These are phyloP conservation scores for Jatropha curcas DNA, from an alignment of 345 rosid genomes.

Conservation along the genomic window DNA sequence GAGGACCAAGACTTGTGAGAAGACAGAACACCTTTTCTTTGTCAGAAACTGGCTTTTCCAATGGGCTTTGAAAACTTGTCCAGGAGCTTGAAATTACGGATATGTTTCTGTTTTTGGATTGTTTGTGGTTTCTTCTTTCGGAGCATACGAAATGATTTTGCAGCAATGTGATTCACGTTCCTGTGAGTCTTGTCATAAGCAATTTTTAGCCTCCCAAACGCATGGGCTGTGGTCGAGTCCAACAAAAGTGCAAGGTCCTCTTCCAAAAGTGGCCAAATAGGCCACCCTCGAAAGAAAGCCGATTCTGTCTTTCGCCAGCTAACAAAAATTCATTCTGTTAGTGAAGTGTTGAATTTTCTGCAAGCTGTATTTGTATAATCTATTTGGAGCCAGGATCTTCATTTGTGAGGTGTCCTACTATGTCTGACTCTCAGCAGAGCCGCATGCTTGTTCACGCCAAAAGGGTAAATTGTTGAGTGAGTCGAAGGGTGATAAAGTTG, in stretches of 20 bases:
- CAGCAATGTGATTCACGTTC: too few species aligned
- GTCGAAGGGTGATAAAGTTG: constrained; percentile 15
- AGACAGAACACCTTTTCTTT: background rate
- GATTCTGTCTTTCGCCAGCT: too few species aligned
- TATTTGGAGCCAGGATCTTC: too few species aligned
- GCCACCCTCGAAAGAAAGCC: too few species aligned
- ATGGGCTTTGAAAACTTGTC: background rate
- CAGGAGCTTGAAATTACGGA: background rate
- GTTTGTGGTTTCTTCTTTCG: background rate
- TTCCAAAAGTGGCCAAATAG: too few species aligned
- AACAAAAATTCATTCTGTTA: too few species aligned
- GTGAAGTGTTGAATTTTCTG: too few species aligned
- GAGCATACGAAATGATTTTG: background rate
- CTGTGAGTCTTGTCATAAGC: background rate
- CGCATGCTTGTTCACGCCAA: constrained; percentile 11
- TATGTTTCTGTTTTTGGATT: background rate
- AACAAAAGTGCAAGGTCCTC: background rate
- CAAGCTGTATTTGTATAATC: background rate
- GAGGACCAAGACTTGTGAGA: too few species aligned
- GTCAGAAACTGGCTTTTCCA: background rate
- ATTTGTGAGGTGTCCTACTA: background rate
- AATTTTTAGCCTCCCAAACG: constrained; percentile 1
- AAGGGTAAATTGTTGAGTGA: constrained; percentile 10
- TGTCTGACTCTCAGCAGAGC: constrained; percentile 3
- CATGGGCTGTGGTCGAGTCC: too few species aligned